phyloP scores from a whole-genome alignment of 2,329 filamentous ascomycete species.

The Leptodontidium sp. region DNA sequence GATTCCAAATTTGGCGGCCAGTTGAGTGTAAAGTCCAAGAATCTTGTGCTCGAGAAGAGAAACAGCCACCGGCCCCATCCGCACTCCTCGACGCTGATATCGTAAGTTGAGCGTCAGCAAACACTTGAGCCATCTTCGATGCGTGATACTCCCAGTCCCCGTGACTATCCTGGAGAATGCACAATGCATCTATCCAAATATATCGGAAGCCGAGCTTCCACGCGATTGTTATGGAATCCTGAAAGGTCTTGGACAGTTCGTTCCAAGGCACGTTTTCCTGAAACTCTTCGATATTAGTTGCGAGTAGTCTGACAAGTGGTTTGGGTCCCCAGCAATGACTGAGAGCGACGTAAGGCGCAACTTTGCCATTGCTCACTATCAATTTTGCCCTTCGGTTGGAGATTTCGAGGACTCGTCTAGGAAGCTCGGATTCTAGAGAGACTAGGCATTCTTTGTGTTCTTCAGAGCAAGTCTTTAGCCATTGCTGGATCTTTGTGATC shows the following conservation, averaged over 20 bases:
- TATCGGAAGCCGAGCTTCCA: constrained; percentile 32
- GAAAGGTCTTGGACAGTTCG: constrained; percentile 31
- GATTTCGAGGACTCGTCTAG: not conserved
- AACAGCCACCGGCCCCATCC: not conserved
- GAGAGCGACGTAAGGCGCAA: constrained; percentile 23
- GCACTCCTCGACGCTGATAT: constrained; percentile 1
- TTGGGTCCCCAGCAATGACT: constrained; percentile 17
- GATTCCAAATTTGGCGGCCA: not conserved
- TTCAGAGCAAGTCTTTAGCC: not conserved
- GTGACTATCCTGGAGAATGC: constrained; percentile 26
- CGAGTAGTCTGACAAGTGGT: not conserved
- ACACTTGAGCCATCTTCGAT: constrained; percentile 1
- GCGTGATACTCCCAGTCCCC: not conserved
- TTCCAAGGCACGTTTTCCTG: not conserved
- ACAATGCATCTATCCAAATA: constrained; percentile 42
- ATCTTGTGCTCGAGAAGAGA: constrained; percentile 1
- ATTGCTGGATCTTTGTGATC: not conserved
- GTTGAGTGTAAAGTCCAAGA: not conserved
- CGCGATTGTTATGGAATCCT: constrained; percentile 35
- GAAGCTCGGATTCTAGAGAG: not conserved
- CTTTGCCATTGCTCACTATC: constrained; percentile 1
- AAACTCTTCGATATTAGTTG: not conserved
- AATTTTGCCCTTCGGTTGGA: not conserved
- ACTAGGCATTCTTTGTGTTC: not conserved
- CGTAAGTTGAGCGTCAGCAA: not conserved